Conservation (phyloP, 2,329 filamentous ascomycete genomes). For the Coleophoma cylindrospora region DNA sequence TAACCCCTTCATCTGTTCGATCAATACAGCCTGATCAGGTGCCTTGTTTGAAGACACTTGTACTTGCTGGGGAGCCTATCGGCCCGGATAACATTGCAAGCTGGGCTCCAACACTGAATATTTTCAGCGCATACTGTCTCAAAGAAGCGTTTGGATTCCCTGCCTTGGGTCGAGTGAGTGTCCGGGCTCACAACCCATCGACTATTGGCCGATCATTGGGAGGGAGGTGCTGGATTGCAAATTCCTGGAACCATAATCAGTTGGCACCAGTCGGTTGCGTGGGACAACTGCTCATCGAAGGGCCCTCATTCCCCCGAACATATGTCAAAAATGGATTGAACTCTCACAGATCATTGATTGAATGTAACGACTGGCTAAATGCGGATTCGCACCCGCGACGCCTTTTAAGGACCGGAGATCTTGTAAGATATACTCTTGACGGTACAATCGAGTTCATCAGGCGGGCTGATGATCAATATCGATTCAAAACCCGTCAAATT, state of each 20-base stretch:
- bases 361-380: constrained; percentile 34
- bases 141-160: too few relatives aligned
- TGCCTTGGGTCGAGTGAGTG: too few relatives aligned
- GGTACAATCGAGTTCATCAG: neutral
- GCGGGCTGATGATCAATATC: neutral
- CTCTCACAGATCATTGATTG: constrained; percentile 51
- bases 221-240: neutral
- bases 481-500: neutral
- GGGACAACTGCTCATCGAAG: constrained; percentile 30
- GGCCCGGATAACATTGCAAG: neutral
- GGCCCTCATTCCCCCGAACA: constrained; percentile 43
- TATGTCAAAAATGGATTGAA: constrained; percentile 54
- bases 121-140: neutral
- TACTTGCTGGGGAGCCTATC: neutral
- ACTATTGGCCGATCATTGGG: neutral
- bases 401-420: neutral
- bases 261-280: constrained; percentile 24
- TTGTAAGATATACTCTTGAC: neutral
- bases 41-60: neutral
- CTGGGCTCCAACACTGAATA: neutral
- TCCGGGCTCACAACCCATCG: too few relatives aligned
- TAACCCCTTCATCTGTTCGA: neutral
- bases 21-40: neutral
- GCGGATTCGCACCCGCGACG: neutral
- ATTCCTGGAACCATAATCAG: neutral